Base-by-base conservation (phyloP, 441 rosid genomes). In the Erodium chrysanthum region DNA sequence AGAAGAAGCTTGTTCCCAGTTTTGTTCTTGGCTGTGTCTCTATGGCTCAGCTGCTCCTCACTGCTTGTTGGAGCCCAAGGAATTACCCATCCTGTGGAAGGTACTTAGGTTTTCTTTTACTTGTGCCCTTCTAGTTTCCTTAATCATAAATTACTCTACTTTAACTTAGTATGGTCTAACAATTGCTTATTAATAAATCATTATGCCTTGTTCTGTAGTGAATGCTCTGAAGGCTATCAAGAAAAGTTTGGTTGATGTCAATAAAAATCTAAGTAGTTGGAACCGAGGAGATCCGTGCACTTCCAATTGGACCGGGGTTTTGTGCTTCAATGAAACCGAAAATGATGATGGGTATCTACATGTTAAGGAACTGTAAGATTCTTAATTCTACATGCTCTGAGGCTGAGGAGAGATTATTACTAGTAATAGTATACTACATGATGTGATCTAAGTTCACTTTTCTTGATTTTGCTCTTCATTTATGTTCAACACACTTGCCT, bases 231-330 rank as follows among this genome's bases (percentile, higher is more conserved):
- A 66, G 68, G 86, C 66, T 7, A 75, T 91, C 69, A 81, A 17
- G 82, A 75, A 37, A 20, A 82, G 80, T 75, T 81, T 94, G 75
- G 22, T 75, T 23, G 98, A 94, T 79, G 72, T 82, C 17, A 73
- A 81, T 67, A 78, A 70, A 31, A 86, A 83, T 75, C 77, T 94
- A 79, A 84, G 78, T 67, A 85, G 83, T 71, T 94, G 99, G 99
- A 73, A 75, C 42, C 76, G 78, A 5, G 96, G 96, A 56, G 99
- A 94, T 66, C 99, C 99, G 0, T 94, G 97, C 69, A 67, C 79
- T 25, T 84, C 92, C 2, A 88, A 87, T 35, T 94, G 99, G 99
- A 91, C 96, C 3, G 97, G 99, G 29, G 86, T 94, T 74, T 56
- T 83, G 48, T 94, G 99, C 78, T 88, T 58, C 77, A 84, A 86